phyloP scores from a whole-genome alignment of 2,329 filamentous ascomycete genomes.

The Epichloe aotearoae region DNA sequence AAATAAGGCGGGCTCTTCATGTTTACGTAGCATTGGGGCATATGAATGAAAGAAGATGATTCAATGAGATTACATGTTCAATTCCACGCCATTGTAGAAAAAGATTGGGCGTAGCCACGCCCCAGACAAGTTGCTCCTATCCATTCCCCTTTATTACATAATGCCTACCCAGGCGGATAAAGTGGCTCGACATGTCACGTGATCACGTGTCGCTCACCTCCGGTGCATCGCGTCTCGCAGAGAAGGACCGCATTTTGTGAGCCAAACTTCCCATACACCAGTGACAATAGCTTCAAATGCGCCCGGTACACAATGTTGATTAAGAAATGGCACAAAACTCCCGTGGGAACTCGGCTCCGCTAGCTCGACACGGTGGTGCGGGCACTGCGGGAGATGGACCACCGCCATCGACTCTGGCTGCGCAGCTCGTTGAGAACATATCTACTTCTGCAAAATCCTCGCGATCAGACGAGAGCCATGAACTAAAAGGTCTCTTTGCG shows the following conservation, averaged over 20 bases:
- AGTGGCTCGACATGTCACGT: constrained; percentile 3
- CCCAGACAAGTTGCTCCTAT: too few relatives aligned
- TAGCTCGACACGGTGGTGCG: constrained; percentile 7
- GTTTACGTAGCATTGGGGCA: constrained; percentile 5
- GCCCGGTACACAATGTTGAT: constrained; percentile 12
- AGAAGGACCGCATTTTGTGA: neutral
- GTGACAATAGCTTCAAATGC: neutral
- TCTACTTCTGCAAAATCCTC: constrained; percentile 49
- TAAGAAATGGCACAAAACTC: constrained; percentile 17
- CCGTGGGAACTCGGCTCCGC: constrained; percentile 10
- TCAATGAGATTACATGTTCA: constrained; percentile 3
- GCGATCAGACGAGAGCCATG: constrained; percentile 53
- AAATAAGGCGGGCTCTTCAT: constrained; percentile 5
- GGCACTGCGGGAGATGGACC: constrained; percentile 16
- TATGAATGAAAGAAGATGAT: constrained; percentile 7
- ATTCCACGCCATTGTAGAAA: too few relatives aligned
- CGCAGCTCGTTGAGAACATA: constrained; percentile 74
- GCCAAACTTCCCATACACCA: neutral
- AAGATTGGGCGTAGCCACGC: too few relatives aligned
- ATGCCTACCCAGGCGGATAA: too few relatives aligned
- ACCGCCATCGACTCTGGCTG: constrained; percentile 72
- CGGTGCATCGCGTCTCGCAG: neutral
- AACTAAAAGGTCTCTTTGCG: constrained; percentile 57
- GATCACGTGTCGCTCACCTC: constrained; percentile 1
- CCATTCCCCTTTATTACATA: too few relatives aligned